Evolutionary conservation across 2,329 filamentous ascomycete species (phyloP).

Genomic region (Ophiosphaerella narmari): DNA sequence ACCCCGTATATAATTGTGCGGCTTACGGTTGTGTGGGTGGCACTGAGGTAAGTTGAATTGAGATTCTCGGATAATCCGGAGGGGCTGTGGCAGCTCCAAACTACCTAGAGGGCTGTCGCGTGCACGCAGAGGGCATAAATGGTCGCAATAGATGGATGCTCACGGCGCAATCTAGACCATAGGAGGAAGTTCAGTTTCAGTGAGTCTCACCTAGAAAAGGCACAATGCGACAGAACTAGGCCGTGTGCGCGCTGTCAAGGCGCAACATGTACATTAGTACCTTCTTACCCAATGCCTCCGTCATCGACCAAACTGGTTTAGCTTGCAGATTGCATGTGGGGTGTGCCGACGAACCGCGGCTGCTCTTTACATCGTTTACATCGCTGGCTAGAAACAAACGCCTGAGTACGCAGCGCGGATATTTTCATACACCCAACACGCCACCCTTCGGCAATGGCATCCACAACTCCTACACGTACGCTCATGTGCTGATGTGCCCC

Average conservation of each 20-base stretch:
- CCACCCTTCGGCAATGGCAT: conserved; percentile 16
- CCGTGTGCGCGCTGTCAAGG: not conserved
- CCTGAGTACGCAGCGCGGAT: not conserved
- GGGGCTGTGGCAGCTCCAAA: conserved; percentile 1
- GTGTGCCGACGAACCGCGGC: no score
- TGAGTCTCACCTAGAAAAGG: no score
- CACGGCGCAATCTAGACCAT: not conserved
- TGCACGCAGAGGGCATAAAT: not conserved
- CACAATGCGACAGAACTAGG: not conserved
- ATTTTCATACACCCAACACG: not conserved
- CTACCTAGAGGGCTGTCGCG: not conserved
- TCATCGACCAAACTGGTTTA: no score
- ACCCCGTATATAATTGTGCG: not conserved
- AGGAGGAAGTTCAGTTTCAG: no score
- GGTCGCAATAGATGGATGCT: not conserved
- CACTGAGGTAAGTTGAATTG: not conserved
- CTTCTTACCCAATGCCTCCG: no score
- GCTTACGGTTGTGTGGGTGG: not conserved
- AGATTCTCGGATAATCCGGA: conserved; percentile 1
- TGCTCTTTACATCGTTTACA: no score
- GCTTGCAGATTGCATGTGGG: no score
- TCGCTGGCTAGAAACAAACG: not conserved
- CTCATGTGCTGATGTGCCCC: conserved; percentile 26
- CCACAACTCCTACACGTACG: conserved; percentile 27
- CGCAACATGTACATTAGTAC: no score